phyloP scores from a whole-genome alignment of 2,329 filamentous ascomycete genomes.

The Botrytis hyacinthi region DNA sequence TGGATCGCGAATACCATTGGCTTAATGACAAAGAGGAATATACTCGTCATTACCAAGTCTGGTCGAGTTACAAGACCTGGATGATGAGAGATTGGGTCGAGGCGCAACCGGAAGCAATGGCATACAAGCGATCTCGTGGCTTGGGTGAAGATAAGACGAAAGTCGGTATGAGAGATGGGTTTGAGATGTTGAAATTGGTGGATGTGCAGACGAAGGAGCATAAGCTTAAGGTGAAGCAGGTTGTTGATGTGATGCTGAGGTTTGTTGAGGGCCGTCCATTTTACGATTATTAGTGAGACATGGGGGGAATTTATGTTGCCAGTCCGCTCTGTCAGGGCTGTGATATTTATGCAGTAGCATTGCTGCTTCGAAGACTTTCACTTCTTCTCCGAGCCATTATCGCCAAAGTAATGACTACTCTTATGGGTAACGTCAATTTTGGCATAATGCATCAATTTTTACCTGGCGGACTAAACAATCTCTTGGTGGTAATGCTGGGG shows the following conservation, averaged over 20 bases:
- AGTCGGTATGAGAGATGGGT: neutral
- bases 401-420: neutral
- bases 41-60: neutral
- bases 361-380: neutral
- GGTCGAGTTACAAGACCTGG: neutral
- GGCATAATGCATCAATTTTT: neutral
- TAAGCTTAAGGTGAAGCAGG: neutral
- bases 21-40: neutral
- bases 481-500: neutral
- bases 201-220: neutral
- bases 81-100: constrained; percentile 8
- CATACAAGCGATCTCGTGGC: neutral
- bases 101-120: neutral
- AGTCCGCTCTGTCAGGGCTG: neutral
- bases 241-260: neutral
- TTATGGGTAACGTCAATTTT: neutral
- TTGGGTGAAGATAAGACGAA: neutral
- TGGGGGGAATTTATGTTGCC: neutral
- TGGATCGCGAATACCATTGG: neutral
- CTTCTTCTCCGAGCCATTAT: neutral
- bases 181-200: neutral
- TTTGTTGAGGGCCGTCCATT: neutral
- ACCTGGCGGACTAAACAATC: neutral
- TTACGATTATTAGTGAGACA: fast-evolving
- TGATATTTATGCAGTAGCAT: neutral